Percentiles rank a stretch among this genome's conserved stretches.
phyloP scores from a whole-genome alignment of 2,329 filamentous ascomycete species.

The Leptodontidium sp. region DNA sequence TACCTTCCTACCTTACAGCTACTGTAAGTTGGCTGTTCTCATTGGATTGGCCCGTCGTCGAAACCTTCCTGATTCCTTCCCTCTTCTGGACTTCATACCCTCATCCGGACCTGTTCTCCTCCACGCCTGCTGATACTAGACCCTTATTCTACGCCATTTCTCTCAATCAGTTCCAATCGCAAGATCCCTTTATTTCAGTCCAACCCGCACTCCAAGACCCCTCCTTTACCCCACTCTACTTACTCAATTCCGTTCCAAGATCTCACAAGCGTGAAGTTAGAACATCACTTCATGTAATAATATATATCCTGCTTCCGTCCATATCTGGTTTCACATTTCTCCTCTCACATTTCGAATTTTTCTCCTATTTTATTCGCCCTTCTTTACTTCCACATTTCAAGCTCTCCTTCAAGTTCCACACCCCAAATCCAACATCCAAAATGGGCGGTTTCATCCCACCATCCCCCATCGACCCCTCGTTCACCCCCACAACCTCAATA shows the following conservation, averaged over 20 bases:
- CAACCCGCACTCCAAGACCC: neutral
- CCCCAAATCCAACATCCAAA: neutral
- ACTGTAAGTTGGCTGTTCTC: too few species aligned
- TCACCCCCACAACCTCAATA: slow-evolving; percentile 1
- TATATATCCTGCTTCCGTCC: neutral
- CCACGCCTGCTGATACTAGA: neutral
- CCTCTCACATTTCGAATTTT: neutral
- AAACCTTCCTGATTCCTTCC: neutral
- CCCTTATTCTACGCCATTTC: neutral
- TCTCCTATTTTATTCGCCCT: neutral
- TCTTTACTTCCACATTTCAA: neutral
- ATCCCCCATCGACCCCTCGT: slow-evolving; percentile 12
- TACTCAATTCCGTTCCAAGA: slow-evolving; percentile 5
- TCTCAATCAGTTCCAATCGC: neutral
- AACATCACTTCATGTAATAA: neutral
- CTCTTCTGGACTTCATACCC: neutral
- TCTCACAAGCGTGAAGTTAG: neutral
- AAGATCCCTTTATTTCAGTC: neutral
- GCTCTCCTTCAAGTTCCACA: neutral
- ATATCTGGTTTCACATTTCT: neutral
- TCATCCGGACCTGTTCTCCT: neutral
- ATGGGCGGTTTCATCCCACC: slow-evolving; percentile 13
- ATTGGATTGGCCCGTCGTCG: slow-evolving; percentile 6
- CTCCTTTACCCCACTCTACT: slow-evolving; percentile 9
- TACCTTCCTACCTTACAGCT: too few species aligned